Conservation (phyloP, 805 yeast genomes). For the Ogataea parapolymorpha region DNA sequence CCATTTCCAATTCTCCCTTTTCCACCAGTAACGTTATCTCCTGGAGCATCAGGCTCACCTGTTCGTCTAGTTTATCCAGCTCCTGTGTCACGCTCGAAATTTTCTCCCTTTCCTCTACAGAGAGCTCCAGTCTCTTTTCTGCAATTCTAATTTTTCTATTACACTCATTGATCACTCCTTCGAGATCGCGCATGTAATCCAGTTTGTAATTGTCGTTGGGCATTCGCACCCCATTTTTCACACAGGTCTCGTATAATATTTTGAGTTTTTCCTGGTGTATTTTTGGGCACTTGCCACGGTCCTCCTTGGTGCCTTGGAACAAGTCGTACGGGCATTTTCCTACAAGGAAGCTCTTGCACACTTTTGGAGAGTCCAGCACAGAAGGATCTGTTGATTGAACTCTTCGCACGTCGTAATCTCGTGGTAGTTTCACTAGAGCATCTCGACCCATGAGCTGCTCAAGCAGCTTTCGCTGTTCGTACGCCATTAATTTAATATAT, state of each 20-base stretch:
- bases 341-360: conserved; percentile 79
- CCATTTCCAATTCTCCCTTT: conserved; percentile 48
- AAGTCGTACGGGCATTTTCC: conserved; percentile 86
- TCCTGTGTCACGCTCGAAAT: conserved; percentile 37
- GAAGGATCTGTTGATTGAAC: conserved; percentile 21
- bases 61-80: conserved; percentile 59
- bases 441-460: conserved; percentile 81
- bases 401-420: conserved; percentile 22
- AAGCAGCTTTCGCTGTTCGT: conserved; percentile 69
- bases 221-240: conserved; percentile 33
- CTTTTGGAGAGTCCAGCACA: conserved; percentile 49
- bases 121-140: conserved; percentile 60
- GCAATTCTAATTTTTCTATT: conserved; percentile 63
- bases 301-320: conserved; percentile 77
- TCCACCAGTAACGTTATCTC: conserved; percentile 56
- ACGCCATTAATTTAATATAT: conserved; percentile 34
- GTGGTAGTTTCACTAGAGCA: conserved; percentile 33
- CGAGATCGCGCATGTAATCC: conserved; percentile 44
- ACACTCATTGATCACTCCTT: conserved; percentile 60
- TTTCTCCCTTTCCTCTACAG: conserved; percentile 52
- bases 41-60: conserved; percentile 62
- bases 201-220: conserved; percentile 43
- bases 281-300: conserved; percentile 75
- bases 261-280: conserved; percentile 73
- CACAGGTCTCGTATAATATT: conserved; percentile 58